Evolutionary conservation across 306 rosid species (phyloP).

Genomic region (Casuarina equisetifolia): DNA sequence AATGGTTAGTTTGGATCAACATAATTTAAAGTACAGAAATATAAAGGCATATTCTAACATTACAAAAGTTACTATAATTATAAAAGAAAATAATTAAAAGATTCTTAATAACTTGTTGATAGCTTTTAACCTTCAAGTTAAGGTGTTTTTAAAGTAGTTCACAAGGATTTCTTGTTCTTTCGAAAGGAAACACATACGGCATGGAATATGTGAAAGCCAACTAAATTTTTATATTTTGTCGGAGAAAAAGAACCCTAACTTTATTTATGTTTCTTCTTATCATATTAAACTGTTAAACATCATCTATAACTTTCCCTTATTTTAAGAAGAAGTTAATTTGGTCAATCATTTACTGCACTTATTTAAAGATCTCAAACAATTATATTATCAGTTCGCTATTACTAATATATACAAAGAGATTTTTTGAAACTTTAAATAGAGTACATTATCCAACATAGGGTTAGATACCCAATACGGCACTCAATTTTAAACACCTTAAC

Average conservation of each 20-base stretch:
- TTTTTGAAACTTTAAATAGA: not conserved
- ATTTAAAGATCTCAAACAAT: not conserved
- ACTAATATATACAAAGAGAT: not conserved
- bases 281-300: slow-evolving; percentile 19
- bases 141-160: too few relatives aligned
- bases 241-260: not conserved
- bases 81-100: too few relatives aligned
- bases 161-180: not conserved
- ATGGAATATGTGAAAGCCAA: too few relatives aligned
- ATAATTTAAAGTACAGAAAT: too few relatives aligned
- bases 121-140: too few relatives aligned
- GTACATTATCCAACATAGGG: not conserved
- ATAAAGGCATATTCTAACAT: too few relatives aligned
- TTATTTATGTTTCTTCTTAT: slow-evolving; percentile 3
- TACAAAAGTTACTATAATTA: too few relatives aligned
- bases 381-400: not conserved
- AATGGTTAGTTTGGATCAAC: too few relatives aligned
- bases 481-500: not conserved
- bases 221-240: not conserved
- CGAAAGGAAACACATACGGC: not conserved
- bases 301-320: not conserved
- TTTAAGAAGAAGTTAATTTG: not conserved
- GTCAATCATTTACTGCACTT: not conserved
- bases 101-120: too few relatives aligned
- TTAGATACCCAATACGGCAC: not conserved